Conservation (phyloP, 169 alveolate species). For the Plasmodium cynomolgi region DNA sequence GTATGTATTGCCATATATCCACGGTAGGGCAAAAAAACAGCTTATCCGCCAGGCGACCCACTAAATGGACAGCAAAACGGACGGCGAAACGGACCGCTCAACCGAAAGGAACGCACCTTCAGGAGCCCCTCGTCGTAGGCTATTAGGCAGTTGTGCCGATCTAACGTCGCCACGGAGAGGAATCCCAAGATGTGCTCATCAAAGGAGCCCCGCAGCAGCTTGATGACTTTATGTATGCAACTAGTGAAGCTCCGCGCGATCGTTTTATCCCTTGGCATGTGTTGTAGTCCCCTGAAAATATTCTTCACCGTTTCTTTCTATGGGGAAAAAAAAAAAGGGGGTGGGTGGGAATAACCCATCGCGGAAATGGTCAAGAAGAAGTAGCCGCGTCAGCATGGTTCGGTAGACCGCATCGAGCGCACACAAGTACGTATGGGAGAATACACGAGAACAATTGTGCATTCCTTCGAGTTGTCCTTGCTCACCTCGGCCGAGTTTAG, state of each 20-base stretch:
- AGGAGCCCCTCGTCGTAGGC: constrained; percentile 73
- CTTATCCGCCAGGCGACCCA: neutral
- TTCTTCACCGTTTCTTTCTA: constrained; percentile 54
- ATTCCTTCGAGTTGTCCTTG: neutral
- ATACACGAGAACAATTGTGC: neutral
- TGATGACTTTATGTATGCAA: constrained; percentile 50
- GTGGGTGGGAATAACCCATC: neutral
- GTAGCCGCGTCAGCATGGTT: neutral
- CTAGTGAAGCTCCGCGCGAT: constrained; percentile 35
- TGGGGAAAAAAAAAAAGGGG: neutral
- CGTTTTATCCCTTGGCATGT: constrained; percentile 23
- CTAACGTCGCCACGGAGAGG: constrained; percentile 37
- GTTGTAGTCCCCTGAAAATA: constrained; percentile 28
- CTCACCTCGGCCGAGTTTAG: constrained; percentile 56
- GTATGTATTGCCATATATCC: neutral
- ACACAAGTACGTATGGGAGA: neutral
- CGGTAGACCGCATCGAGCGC: neutral
- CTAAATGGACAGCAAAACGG: neutral
- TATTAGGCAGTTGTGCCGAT: constrained; percentile 52
- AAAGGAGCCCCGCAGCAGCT: constrained; percentile 1
- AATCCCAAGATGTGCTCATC: constrained; percentile 31
- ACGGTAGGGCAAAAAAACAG: neutral
- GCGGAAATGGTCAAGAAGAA: neutral
- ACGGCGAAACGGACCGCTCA: neutral
- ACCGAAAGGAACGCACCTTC: constrained; percentile 22